phyloP scores from a whole-genome alignment of 2,329 filamentous ascomycete species.

The Beauveria caledonica region DNA sequence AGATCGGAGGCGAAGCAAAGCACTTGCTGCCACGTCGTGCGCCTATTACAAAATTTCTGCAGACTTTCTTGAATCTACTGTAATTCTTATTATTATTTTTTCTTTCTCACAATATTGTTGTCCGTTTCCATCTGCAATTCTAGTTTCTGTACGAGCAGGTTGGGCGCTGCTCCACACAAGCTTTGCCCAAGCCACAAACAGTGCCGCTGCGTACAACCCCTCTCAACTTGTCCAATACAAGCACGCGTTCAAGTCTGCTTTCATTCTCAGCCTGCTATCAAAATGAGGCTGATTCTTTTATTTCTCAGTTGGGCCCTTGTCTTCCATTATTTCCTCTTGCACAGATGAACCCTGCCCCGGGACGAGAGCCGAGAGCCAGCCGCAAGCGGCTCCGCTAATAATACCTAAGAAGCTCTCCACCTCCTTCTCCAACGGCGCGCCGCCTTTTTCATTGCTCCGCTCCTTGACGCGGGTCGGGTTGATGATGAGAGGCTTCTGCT shows the following conservation, averaged over 20 bases:
- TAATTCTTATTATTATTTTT: no score
- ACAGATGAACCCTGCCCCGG: not conserved
- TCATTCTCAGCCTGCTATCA: not conserved
- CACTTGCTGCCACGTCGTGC: not conserved
- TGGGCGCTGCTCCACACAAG: not conserved
- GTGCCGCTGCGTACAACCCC: not conserved
- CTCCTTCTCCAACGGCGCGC: no score
- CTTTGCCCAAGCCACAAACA: not conserved
- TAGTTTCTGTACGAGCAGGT: no score
- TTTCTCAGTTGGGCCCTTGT: not conserved
- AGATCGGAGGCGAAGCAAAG: not conserved
- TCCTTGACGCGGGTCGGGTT: no score
- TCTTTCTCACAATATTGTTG: no score
- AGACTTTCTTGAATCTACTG: no score
- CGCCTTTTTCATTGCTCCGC: no score
- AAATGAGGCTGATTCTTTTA: not conserved
- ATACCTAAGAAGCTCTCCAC: no score
- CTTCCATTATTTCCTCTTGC: slow-evolving; percentile 2
- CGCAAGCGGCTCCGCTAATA: not conserved
- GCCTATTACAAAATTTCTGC: no score
- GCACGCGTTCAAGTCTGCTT: not conserved
- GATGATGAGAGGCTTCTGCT: no score
- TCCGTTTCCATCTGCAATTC: no score
- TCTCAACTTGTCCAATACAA: not conserved
- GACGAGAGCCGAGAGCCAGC: not conserved